Conservation (phyloP, 2,329 filamentous ascomycete genomes). For the Xylaria hypoxylon region DNA sequence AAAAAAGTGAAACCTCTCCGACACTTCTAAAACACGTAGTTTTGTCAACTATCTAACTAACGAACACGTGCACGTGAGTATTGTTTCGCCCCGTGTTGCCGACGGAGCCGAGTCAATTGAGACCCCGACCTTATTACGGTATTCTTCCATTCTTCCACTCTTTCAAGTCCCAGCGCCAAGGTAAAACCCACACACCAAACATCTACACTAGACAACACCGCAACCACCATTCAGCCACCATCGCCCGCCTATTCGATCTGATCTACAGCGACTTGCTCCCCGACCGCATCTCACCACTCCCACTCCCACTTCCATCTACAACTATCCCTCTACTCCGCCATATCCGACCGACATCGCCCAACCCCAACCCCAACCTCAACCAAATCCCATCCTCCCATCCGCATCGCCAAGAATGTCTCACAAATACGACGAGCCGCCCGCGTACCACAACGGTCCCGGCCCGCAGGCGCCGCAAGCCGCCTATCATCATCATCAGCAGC, state of each 20-base stretch:
- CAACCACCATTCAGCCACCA: not conserved
- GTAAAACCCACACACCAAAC: not conserved
- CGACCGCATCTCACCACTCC: not conserved
- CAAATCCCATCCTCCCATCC: not conserved
- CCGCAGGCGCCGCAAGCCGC: conserved; percentile 60
- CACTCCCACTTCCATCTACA: not conserved
- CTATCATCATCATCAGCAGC: conserved; percentile 48
- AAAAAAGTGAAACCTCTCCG: conserved; percentile 19
- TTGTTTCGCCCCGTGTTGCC: conserved; percentile 25
- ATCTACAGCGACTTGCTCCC: not conserved
- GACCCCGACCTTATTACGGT: not conserved
- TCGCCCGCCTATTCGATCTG: conserved; percentile 1
- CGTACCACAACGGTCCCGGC: conserved; percentile 58
- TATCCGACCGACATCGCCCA: not conserved
- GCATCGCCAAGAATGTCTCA: conserved; percentile 53
- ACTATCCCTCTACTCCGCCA: not conserved
- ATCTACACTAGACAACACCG: not conserved
- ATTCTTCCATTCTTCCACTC: not conserved
- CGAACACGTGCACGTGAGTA: conserved; percentile 9
- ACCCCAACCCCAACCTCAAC: conserved; percentile 11
- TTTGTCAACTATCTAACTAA: not conserved
- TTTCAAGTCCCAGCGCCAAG: not conserved
- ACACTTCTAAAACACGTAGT: conserved; percentile 25
- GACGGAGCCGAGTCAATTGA: conserved; percentile 8
- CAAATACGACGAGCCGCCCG: conserved; percentile 63